Base-by-base conservation (phyloP, 75 land plant species). In the Pseudotsuga menziesii region DNA sequence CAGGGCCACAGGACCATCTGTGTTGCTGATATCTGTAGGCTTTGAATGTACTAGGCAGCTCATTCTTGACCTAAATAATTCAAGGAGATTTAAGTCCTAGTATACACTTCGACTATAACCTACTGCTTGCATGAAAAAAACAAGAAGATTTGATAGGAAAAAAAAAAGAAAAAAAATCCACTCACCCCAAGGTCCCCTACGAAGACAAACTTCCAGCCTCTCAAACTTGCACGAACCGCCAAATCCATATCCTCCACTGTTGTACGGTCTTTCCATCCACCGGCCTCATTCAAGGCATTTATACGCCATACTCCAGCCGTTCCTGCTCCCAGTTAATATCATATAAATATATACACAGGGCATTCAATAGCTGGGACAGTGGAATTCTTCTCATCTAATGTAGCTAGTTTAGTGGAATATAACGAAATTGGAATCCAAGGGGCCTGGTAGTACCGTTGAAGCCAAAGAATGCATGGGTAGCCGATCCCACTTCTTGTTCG, bases 1-100 rank as follows among this genome's bases (percentile, higher is more conserved):
- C 94, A 44, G 96, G 96, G 9, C 96, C 96, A 61, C 96, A 93
- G 2, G 96, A 93, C 96, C 96, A 93, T 27, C 96, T 74, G 64
- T 93, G 96, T 75, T 93, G 96, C 76, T 93, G 96, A 60, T 80
- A 93, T 3, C 96, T 82, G 73, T 83, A 93, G 13, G 96, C 96
- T 82, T 92, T 93, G 84, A 93, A 88, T 11, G 96, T 93, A 72
- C 94, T 91, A 1, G 96, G 96, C 52, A 93, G 78, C 83, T 93
- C 96, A 56, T 89, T 93, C 78, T 93, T 93, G 59, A 88, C 93
- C 95, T 92, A 61, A 13, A 14, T 3, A 19, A 26, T 70, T 29
- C 12, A 67, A 22, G 14, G 13, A 32, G 27, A 25, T 70, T 29
- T 27, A 19, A 35, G 19, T 70, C 19, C 6, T 48, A 2, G 54